Base-by-base conservation (phyloP, 2,329 filamentous ascomycete genomes). In the Herpotrichia juniperi region DNA sequence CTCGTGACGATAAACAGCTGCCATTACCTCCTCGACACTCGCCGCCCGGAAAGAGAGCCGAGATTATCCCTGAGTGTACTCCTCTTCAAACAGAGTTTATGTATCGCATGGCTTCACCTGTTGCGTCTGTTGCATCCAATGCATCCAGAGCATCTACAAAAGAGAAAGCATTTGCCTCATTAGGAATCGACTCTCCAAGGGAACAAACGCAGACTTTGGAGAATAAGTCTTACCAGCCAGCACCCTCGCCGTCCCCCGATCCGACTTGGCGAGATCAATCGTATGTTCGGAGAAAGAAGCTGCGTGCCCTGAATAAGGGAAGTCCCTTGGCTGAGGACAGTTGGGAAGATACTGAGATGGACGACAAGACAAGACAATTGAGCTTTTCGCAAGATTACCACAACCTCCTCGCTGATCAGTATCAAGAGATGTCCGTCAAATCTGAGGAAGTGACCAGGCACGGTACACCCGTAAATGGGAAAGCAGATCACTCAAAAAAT, bases 351-450 rank as follows among this genome's bases (percentile, higher is more conserved):
- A 34, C 47, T 7, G 58, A 62, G 1, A 50, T 64, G 50, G 56
- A 59, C 34, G 61, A 64, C 7, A 62, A 58, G 42, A 46, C 60
- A 28, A 53, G 58, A 35, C 50, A 63, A 39, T 39, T 67, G n/a
- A 64, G 61, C 45, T 65, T 68, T 39, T 63, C 61, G 11, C 64
- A 69, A 48, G 69, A 69, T 16, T 71, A 70, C 30, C 68, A 71
- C 35, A 51, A 63, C 26, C 49, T 66, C 4, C 46, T 71, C 6
- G 54, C 56, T 12, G 59, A 67, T 22, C 62, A 63, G 31, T 67
- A 67, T 39, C 55, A 62, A n/a, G 56, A 62, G 32, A 44, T 49
- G 43, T 53, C 42, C 17, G 51, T 61, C 39, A 17, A 28, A 14
- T 35, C 47, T 24, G 52, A 53, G 24, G 52, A 59, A 25, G 46